phyloP scores from a whole-genome alignment of 345 rosid genomes.

The Clarkia xantiana region DNA sequence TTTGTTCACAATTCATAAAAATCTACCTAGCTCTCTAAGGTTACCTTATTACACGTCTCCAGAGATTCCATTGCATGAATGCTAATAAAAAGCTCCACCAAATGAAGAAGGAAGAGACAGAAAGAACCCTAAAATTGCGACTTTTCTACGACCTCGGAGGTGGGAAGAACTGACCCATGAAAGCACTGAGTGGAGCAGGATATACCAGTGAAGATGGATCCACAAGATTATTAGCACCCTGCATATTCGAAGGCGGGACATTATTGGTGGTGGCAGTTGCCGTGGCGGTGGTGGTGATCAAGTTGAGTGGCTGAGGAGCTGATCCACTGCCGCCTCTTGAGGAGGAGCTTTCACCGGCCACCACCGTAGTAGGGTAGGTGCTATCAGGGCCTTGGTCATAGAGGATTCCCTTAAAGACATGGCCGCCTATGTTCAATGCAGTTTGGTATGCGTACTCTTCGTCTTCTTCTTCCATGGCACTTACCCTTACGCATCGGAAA shows the following conservation, averaged over 20 bases:
- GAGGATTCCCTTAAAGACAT: slow-evolving; percentile 55
- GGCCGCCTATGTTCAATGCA: slow-evolving; percentile 64
- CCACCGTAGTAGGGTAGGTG: slow-evolving; percentile 5
- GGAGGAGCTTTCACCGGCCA: slow-evolving; percentile 22
- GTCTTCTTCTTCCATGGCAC: slow-evolving; percentile 34
- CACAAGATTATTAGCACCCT: slow-evolving; percentile 4
- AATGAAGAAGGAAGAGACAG: slow-evolving; percentile 5
- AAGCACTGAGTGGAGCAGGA: slow-evolving; percentile 25
- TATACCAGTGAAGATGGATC: slow-evolving; percentile 17
- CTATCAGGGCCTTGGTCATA: slow-evolving; percentile 36
- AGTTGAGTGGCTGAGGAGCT: slow-evolving; percentile 20
- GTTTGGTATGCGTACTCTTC: slow-evolving; percentile 63
- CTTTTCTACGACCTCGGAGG: slow-evolving; percentile 17
- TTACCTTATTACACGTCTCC: too few species aligned
- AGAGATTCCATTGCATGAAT: too few species aligned
- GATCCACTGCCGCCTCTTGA: slow-evolving; percentile 22
- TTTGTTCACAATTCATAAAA: too few species aligned
- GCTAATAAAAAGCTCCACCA: too few species aligned
- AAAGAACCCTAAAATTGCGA: slow-evolving; percentile 3
- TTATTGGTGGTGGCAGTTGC: slow-evolving; percentile 6
- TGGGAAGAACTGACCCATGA: slow-evolving; percentile 32
- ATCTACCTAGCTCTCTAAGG: neutral
- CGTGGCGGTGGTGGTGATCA: slow-evolving; percentile 10
- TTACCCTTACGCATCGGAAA: slow-evolving; percentile 53
- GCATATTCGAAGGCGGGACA: slow-evolving; percentile 3